Percentiles rank a stretch among this genome's conserved stretches.
Evolutionary conservation across 2,329 filamentous ascomycete genomes (phyloP).

Genomic region (Aspergillus sp.): DNA sequence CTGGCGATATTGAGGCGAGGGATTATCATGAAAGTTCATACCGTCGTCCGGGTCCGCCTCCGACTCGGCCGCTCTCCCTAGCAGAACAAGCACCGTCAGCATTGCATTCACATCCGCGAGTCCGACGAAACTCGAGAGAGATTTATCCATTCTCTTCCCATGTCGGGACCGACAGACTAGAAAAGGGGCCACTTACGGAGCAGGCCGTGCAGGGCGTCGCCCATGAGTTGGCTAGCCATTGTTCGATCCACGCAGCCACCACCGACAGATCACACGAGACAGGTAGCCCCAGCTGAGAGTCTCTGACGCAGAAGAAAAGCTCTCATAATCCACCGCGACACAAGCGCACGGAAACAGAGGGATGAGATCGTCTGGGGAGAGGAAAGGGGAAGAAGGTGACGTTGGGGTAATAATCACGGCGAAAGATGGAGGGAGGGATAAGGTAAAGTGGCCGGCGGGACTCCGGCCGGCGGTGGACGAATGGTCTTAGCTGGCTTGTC

Average conservation of each 20-base stretch:
- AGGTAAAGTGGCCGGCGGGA: conserved; percentile 5
- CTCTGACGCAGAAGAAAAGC: conserved; percentile 26
- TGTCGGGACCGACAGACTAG: background rate
- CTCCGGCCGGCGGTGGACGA: background rate
- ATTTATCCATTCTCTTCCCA: background rate
- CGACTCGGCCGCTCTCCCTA: conserved; percentile 35
- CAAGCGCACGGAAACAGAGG: conserved; percentile 2
- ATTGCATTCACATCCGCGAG: background rate
- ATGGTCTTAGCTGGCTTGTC: background rate
- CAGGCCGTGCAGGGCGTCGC: conserved; percentile 32
- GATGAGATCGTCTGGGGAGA: background rate
- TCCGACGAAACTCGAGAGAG: background rate
- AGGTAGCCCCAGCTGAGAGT: conserved; percentile 34
- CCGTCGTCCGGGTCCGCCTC: conserved; percentile 39
- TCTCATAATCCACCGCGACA: conserved; percentile 32
- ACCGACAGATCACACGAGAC: conserved; percentile 25
- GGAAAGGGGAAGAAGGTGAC: background rate
- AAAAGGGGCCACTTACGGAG: conserved; percentile 30
- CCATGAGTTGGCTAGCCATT: conserved; percentile 37
- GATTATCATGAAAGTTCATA: conserved; percentile 21
- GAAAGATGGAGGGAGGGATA: background rate
- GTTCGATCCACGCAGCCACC: conserved; percentile 22
- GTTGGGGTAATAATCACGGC: background rate
- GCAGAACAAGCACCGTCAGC: conserved; percentile 2
- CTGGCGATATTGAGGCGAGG: background rate